Evolutionary conservation across 768 basidiomycete species (phyloP).

Genomic region (Pleurotus cornucopiae): DNA sequence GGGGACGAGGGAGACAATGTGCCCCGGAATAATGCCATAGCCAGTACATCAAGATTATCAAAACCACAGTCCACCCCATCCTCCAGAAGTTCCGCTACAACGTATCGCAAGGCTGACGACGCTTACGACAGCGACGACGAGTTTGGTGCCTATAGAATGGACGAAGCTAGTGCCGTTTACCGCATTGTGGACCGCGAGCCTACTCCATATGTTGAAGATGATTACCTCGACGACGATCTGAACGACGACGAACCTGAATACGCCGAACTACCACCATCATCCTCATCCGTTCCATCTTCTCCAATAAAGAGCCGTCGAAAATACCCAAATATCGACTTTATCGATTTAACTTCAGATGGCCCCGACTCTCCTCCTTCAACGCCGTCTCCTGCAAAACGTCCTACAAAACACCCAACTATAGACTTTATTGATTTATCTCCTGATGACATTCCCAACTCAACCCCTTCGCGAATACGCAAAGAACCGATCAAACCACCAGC

Average conservation of each 20-base stretch:
- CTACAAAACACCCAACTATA: too few relatives aligned
- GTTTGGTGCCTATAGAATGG: neutral
- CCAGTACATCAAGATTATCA: too few relatives aligned
- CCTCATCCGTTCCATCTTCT: constrained; percentile 1
- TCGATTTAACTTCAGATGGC: too few relatives aligned
- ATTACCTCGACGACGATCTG: neutral
- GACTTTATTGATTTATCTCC: too few relatives aligned
- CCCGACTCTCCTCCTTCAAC: too few relatives aligned
- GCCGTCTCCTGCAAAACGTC: too few relatives aligned
- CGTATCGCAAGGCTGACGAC: neutral
- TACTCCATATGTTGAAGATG: neutral
- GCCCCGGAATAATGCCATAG: too few relatives aligned
- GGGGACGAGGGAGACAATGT: too few relatives aligned
- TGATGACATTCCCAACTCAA: too few relatives aligned
- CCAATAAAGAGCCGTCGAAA: neutral
- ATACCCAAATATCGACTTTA: neutral
- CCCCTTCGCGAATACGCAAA: neutral
- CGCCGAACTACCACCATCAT: constrained; percentile 1
- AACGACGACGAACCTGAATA: neutral
- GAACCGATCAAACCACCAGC: neutral
- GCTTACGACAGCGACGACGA: neutral
- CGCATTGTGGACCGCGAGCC: neutral
- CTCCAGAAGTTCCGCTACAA: too few relatives aligned
- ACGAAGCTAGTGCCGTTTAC: constrained; percentile 7
- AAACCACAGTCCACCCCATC: too few relatives aligned